Base-by-base conservation (phyloP, 2,329 filamentous ascomycete species). In the Helotiales sp. region DNA sequence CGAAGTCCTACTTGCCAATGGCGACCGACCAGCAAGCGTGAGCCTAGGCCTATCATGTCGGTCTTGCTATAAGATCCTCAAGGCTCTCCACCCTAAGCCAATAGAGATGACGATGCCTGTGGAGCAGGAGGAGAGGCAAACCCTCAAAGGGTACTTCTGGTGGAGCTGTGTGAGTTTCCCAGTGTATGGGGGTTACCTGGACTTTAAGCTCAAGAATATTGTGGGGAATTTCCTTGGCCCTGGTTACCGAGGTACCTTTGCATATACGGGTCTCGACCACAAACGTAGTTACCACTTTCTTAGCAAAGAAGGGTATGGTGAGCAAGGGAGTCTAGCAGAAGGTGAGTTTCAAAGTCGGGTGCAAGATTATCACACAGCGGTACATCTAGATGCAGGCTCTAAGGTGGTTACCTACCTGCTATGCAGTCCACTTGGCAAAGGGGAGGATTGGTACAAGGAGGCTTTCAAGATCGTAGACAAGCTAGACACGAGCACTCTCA, bases 401-500 rank as follows among this genome's bases (percentile, higher is more conserved):
- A 34, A 12, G 10, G 10, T 3, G 10, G n/a, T 15, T 34, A 12
- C n/a, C 4, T 10, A 34, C 3, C 12, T 34, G 31, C 31, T 34
- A 15, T 15, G 10, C 10, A 4, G 31, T 3, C 31, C 31, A 12
- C 4, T 34, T 12, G 31, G 31, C 10, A 34, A 34, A 34, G 31
- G 31, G 31, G 10, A 5, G 31, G 31, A 34, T 34, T 34, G 31
- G 31, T 34, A 34, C 31, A 15, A 5, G 10, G 31, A 34, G 31
- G 31, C n/a, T 3, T 34, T 34, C 10, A 3, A 5, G n/a, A 5
- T 34, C 10, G 31, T 34, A 34, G 31, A 12, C n/a, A 3, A 12
- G 31, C 31, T 34, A 15, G 31, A 34, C n/a, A 52, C 6, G 25
- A 34, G 75, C 72, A 76, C 80, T 64, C n/a, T n/a, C n/a, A n/a